Percentiles rank a stretch among this genome's conserved stretches.
Evolutionary conservation across 2,329 filamentous ascomycete genomes (phyloP).

Genomic region (Zymoseptoria brevis): DNA sequence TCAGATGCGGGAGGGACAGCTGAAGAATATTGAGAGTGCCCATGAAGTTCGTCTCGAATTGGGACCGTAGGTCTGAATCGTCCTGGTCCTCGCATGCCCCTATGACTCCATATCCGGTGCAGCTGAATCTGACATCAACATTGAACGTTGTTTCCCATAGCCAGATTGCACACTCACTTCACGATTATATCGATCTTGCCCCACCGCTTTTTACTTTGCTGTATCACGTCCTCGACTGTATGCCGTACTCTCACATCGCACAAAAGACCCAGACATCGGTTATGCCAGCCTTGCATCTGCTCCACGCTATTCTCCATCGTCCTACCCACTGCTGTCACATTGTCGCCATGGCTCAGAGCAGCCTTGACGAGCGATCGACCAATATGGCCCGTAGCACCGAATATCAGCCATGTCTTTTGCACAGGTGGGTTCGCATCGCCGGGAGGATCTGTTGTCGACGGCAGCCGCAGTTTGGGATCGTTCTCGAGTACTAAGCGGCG

Average conservation of each 20-base stretch:
- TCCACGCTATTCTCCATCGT: slow-evolving; percentile 66
- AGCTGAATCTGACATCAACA: slow-evolving; percentile 35
- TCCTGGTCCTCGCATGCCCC: slow-evolving; percentile 95
- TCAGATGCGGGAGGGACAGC: slow-evolving; percentile 77
- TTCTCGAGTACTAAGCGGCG: slow-evolving; percentile 12
- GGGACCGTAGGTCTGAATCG: slow-evolving; percentile 85
- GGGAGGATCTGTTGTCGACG: slow-evolving; percentile 79
- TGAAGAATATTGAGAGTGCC: slow-evolving; percentile 92
- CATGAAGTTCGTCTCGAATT: slow-evolving; percentile 97
- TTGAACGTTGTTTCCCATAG: background rate
- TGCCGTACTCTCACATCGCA: slow-evolving; percentile 82
- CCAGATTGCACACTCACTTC: slow-evolving; percentile 44
- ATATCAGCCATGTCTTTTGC: slow-evolving; percentile 87
- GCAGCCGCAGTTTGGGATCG: slow-evolving; percentile 48
- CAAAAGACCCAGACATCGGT: slow-evolving; percentile 67
- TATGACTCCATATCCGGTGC: slow-evolving; percentile 90
- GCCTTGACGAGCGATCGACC: slow-evolving; percentile 81
- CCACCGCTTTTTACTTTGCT: slow-evolving; percentile 64
- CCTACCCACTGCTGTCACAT: slow-evolving; percentile 78
- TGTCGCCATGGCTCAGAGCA: slow-evolving; percentile 70
- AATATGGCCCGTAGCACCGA: slow-evolving; percentile 96
- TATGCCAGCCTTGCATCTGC: slow-evolving; percentile 63
- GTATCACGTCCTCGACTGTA: slow-evolving; percentile 65
- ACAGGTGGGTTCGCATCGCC: slow-evolving; percentile 59
- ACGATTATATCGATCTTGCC: slow-evolving; percentile 73